Evolutionary conservation across 1,284 basidiomycete species (phyloP).

Genomic region (Ustilago shanxiensis): DNA sequence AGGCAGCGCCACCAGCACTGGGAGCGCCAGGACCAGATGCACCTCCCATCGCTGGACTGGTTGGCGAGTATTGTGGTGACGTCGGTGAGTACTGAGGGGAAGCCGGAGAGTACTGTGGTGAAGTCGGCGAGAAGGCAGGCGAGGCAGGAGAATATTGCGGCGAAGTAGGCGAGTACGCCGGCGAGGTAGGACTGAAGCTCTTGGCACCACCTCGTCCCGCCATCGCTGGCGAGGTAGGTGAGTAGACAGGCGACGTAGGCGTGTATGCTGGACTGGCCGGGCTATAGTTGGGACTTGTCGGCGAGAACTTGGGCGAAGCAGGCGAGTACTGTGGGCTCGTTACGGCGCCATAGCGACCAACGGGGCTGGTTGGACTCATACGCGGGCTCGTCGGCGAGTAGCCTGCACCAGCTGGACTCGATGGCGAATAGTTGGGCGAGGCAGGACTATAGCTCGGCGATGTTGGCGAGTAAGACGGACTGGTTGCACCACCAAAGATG

Average conservation of each 20-base stretch:
- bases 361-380: conserved; percentile 62
- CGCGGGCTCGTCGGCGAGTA: conserved; percentile 67
- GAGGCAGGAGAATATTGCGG: conserved; percentile 65
- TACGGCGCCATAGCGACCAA: conserved; percentile 71
- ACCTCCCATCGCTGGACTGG: conserved; percentile 57
- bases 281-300: conserved; percentile 62
- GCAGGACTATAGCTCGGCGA: conserved; percentile 66
- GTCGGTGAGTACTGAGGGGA: conserved; percentile 68
- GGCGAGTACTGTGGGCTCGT: conserved; percentile 72
- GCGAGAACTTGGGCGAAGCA: conserved; percentile 58
- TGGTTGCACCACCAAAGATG: conserved; percentile 79
- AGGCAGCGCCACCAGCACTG: conserved; percentile 54
- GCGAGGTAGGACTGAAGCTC: conserved; percentile 56
- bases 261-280: conserved; percentile 73
- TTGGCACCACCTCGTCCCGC: conserved; percentile 46
- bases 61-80: conserved; percentile 63
- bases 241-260: conserved; percentile 66
- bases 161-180: conserved; percentile 65
- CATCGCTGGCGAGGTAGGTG: conserved; percentile 51
- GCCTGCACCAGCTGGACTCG: conserved; percentile 58
- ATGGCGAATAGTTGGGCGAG: conserved; percentile 63
- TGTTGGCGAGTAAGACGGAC: conserved; percentile 73
- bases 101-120: conserved; percentile 72
- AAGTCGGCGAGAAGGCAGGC: conserved; percentile 84
- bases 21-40: conserved; percentile 22